Evolutionary conservation across 2,329 filamentous ascomycete genomes (phyloP), one percentile per base, ranked within the genome.

Genomic region (Nemania sp.): DNA sequence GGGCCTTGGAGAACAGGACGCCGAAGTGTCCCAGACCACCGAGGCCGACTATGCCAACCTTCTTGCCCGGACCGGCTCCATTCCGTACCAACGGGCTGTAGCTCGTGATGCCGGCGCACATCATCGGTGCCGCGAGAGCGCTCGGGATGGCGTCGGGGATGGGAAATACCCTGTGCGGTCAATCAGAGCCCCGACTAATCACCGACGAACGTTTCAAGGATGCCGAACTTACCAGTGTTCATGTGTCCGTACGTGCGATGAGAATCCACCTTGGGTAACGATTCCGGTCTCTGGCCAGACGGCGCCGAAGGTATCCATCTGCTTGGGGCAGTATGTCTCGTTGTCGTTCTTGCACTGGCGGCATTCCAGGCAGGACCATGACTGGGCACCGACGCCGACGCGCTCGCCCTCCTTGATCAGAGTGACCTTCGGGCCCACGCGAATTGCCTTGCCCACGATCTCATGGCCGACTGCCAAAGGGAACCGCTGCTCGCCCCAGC

Each of bases 31-130:
- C 89, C 57, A 91, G 83, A 12, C 88, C 88, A 17, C 88, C 88
- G 66, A 92, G 79, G 64, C 90, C 90, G 9, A 92, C 85, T 62
- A 93, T 85, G 39, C 84, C 90, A 20, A 92, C 86, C 78, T 91
- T 91, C 80, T 90, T 91, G 64, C 91, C 91, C 1, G 89, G 89
- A 0, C 90, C 90, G 61, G 84, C 83, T 20, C 90, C 90, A 71
- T 92, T 87, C 50, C 91, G 84, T 65, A 90, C 87, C 13, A 96
- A 81, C 1, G 92, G 91, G 62, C 85, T 89, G 79, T 87, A 96
- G 60, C 87, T 87, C 3, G 92, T 96, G 66, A 96, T 81, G 65
- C 92, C 92, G 42, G 90, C 92, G 76, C 92, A 96, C 67, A 95
- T 83, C 89, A 93, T 92, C 10, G 90, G 90, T 1, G 90, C 91